Base-by-base conservation (phyloP, 352 stramenopile species). In the Hyphochytrium catenoides region DNA sequence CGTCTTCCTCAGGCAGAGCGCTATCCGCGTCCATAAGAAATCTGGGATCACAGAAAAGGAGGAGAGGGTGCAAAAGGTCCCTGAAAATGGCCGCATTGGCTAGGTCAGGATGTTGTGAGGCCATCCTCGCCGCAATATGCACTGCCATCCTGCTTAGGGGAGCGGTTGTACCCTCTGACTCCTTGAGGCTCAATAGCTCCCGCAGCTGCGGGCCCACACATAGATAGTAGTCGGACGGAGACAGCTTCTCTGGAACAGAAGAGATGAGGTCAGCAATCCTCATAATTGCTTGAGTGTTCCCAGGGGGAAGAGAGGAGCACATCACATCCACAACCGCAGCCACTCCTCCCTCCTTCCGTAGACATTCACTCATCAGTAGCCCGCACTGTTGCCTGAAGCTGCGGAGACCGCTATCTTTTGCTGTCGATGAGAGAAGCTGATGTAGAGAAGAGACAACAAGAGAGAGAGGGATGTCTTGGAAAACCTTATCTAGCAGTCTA, bases 291-390 rank as follows among this genome's bases (percentile, higher is more conserved):
- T 79, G 70, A 1, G 70, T 81, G 43, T 82, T 79, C 41, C 70
- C 70, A 25, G 77, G 67, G 17, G 78, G 65, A 17, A 84, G 67
- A 0, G 50, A 46, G 17, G 59, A 54, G 8, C 81, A 53, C 4
- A 84, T 44, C 54, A 79, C 74, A 35, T 84, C 70, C 35, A 84
- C 74, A 3, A 66, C 76, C 8, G 65, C 61, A 30, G 69, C 49
- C 23, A 84, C 68, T 15, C 70, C 69, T 15, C 67, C 66, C 14
- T 68, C 46, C 31, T 70, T 41, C 54, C 81, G 67, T 20, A 76
- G 24, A 16, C 77, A 47, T 8, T 54, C 46, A 3, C 64, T 64
- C 14, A 84, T 36, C 7, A 73, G 50, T 12, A 56, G 46, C 0
- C 60, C 62, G 41, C 66, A 81, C 9, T 52, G 53, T 21, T 51